Evolutionary conservation across 192 early-diverging fungal species (phyloP), one percentile per base, ranked within the genome.

Genomic region (Funneliformis geosporum): DNA sequence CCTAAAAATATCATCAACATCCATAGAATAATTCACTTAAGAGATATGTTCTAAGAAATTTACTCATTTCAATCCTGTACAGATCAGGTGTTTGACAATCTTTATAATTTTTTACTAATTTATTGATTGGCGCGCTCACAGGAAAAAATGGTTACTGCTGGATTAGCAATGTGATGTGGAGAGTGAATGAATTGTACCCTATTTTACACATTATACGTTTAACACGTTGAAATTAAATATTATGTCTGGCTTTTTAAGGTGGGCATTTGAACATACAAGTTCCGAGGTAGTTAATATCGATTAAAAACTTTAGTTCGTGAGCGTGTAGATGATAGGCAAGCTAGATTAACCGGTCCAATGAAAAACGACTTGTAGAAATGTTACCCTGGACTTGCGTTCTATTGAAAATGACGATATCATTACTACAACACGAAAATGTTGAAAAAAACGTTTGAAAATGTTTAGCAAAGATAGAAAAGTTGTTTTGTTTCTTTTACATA

Each of bases 31-130:
- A 92, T 8, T 82, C 92, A 8, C 83, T 98, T 60, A 99, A 80
- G 91, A 86, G 42, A 96, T 97, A 72, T 99, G 96, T 76, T 64
- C 84, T 33, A 80, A 88, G 80, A 87, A 96, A 28, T 97, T 99
- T 82, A 83, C 93, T n/a, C 96, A 95, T 82, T 99, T 99, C 83
- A 99, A 99, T 79, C 96, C 98, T 0, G 92, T 99, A 40, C 98
- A 99, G 85, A 98, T 4, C 98, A 99, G 82, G 92, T 99, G 60
- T 99, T 99, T 90, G 96, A 99, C 77, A 97, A 96, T 0, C 87
- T 98, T 21, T 99, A 99, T 80, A 90, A 89, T 74, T 93, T 94
- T 14, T 72, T 89, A 87, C 93, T 78, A 98, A 99, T 84, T 90
- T 92, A 2, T 87, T 99, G 14, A 87, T 99, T 12, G 98, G 97